These are phyloP conservation scores for Blumeria graminis DNA, from an alignment of 2,329 filamentous ascomycete species.

Conservation along the genomic window DNA sequence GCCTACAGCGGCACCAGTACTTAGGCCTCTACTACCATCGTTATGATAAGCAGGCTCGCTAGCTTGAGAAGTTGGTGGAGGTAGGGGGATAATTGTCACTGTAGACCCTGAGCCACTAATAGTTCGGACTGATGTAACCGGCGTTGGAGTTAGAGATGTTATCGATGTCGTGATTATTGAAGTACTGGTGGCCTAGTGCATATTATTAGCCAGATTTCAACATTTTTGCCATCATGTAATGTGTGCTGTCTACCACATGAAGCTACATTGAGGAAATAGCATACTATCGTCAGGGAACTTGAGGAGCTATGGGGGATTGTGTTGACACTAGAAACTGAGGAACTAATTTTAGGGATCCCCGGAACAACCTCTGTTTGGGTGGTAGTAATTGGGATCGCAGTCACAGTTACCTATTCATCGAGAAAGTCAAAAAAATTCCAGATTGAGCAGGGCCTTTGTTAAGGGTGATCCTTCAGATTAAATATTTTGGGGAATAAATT, in stretches of 20 bases:
- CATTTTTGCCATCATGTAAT: no score
- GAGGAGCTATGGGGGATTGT: background rate
- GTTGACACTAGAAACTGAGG: constrained; percentile 1
- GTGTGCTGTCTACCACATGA: no score
- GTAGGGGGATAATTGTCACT: constrained; percentile 26
- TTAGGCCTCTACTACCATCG: constrained; percentile 15
- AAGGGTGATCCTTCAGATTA: background rate
- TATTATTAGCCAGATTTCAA: constrained; percentile 1
- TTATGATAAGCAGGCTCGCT: constrained; percentile 3
- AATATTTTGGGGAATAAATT: background rate
- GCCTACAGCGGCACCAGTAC: constrained; percentile 25
- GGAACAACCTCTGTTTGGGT: background rate
- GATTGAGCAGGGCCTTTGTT: constrained; percentile 2
- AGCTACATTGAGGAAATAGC: constrained; percentile 6
- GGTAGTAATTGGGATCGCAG: constrained; percentile 7
- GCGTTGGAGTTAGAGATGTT: constrained; percentile 14
- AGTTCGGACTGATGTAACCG: constrained; percentile 22
- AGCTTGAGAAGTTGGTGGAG: constrained; percentile 10
- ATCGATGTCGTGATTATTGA: constrained; percentile 1
- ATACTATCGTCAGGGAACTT: constrained; percentile 16
- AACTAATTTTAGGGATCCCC: background rate
- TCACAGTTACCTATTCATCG: constrained; percentile 12
- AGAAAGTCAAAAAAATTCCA: constrained; percentile 14
- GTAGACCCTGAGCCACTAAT: constrained; percentile 31
- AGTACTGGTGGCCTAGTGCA: background rate